Conservation (phyloP, 2,329 filamentous ascomycete species). For the Rutstroemia sp. region DNA sequence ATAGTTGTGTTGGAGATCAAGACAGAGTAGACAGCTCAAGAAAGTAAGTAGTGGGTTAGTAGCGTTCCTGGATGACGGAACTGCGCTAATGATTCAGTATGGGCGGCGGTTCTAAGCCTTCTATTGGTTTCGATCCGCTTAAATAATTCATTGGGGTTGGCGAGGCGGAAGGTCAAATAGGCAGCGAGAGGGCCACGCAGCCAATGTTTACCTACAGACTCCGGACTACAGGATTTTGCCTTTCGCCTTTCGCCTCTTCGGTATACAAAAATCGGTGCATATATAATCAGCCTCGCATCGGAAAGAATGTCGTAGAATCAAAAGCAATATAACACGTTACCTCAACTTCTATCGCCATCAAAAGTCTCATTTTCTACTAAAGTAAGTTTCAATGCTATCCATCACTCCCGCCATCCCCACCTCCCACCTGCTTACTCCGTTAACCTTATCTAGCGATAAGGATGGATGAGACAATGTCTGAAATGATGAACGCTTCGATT, state of each 20-base stretch:
- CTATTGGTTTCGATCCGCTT: conserved; percentile 10
- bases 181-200: conserved; percentile 8
- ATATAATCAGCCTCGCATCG: not conserved
- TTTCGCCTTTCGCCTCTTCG: not conserved
- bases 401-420: too few species aligned
- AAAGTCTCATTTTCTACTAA: too few species aligned
- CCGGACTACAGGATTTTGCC: too few species aligned
- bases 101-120: not conserved
- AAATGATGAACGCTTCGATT: too few species aligned
- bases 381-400: too few species aligned
- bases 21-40: conserved; percentile 2
- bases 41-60: not conserved
- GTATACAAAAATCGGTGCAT: not conserved
- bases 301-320: too few species aligned
- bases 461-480: too few species aligned
- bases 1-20: conserved; percentile 6
- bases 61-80: conserved; percentile 10
- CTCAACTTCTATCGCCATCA: too few species aligned
- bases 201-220: not conserved
- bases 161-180: not conserved
- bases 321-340: too few species aligned
- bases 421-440: too few species aligned
- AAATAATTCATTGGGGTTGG: not conserved
- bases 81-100: not conserved
- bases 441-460: too few species aligned